A percentile compares a stretch with the other conserved stretches of the same genome.
These are phyloP conservation scores for Pseudopithomyces chartarum DNA, from an alignment of 2,329 filamentous ascomycete species.

Conservation along the genomic window DNA sequence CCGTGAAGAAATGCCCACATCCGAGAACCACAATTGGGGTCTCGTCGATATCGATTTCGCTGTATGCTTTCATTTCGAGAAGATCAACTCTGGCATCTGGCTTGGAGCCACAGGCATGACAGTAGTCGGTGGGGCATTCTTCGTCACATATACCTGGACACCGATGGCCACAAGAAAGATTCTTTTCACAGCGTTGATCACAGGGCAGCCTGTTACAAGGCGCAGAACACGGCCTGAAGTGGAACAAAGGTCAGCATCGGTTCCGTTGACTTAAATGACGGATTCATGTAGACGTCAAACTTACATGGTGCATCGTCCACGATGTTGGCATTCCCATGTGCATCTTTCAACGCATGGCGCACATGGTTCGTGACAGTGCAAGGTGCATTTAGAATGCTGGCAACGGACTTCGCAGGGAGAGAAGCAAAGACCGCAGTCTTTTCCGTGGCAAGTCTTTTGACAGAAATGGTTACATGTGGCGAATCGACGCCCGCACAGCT, in stretches of 20 bases:
- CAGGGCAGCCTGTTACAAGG: slow-evolving; percentile 40
- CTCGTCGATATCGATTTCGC: slow-evolving; percentile 35
- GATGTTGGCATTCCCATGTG: slow-evolving; percentile 41
- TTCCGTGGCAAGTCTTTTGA: slow-evolving; percentile 29
- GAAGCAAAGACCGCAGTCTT: slow-evolving; percentile 29
- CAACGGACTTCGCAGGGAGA: slow-evolving; percentile 33
- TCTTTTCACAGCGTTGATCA: slow-evolving; percentile 30
- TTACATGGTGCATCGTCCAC: slow-evolving; percentile 37
- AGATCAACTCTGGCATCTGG: slow-evolving; percentile 29
- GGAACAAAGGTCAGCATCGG: no score
- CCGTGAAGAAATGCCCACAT: slow-evolving; percentile 41
- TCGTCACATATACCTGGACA: slow-evolving; percentile 41
- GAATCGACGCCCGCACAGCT: slow-evolving; percentile 31
- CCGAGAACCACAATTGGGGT: slow-evolving; percentile 30
- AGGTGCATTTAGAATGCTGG: slow-evolving; percentile 30
- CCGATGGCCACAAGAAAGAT: slow-evolving; percentile 35
- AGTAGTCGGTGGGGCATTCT: slow-evolving; percentile 26
- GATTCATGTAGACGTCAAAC: no score
- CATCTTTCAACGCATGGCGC: slow-evolving; percentile 42
- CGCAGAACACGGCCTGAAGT: slow-evolving; percentile 43
- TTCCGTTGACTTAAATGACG: no score
- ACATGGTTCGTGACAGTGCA: slow-evolving; percentile 38
- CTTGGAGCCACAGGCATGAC: slow-evolving; percentile 27
- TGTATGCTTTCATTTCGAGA: slow-evolving; percentile 27
- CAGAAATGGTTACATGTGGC: slow-evolving; percentile 39